A percentile compares a stretch with the other conserved stretches of the same genome.
phyloP scores from a whole-genome alignment of 441 rosid species.

The Capsella rubella region DNA sequence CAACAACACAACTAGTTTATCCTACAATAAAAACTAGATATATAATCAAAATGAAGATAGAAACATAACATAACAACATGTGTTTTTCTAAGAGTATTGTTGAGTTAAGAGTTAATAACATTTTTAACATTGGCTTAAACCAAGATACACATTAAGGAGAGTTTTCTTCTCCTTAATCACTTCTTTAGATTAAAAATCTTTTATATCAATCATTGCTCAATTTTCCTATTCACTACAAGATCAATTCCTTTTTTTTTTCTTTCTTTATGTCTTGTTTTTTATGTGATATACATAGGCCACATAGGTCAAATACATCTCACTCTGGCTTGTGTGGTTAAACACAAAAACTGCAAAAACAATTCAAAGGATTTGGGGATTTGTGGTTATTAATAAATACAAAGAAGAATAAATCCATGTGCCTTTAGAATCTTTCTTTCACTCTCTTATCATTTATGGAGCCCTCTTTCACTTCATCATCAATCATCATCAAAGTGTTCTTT shows the following conservation, averaged over 20 bases:
- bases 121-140: constrained; percentile 1
- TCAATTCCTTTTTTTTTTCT: not conserved
- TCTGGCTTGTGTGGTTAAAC: constrained; percentile 36
- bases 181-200: constrained; percentile 13
- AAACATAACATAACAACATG: too few relatives aligned
- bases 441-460: constrained; percentile 40
- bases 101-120: not conserved
- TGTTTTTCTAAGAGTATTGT: too few relatives aligned
- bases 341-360: constrained; percentile 19
- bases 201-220: constrained; percentile 39
- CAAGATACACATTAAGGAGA: not conserved
- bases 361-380: constrained; percentile 40
- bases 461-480: constrained; percentile 14
- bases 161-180: constrained; percentile 22
- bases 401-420: constrained; percentile 39
- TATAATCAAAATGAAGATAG: too few relatives aligned
- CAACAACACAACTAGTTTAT: too few relatives aligned
- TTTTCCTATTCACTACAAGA: not conserved
- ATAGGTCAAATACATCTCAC: constrained; percentile 31
- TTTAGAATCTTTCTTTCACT: constrained; percentile 38
- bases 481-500: constrained; percentile 38
- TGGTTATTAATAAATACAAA: constrained; percentile 21
- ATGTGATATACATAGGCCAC: constrained; percentile 23
- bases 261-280: not conserved
- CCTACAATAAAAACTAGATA: too few relatives aligned